phyloP scores from a whole-genome alignment of 2,329 filamentous ascomycete species.

The Fusarium mangiferae region DNA sequence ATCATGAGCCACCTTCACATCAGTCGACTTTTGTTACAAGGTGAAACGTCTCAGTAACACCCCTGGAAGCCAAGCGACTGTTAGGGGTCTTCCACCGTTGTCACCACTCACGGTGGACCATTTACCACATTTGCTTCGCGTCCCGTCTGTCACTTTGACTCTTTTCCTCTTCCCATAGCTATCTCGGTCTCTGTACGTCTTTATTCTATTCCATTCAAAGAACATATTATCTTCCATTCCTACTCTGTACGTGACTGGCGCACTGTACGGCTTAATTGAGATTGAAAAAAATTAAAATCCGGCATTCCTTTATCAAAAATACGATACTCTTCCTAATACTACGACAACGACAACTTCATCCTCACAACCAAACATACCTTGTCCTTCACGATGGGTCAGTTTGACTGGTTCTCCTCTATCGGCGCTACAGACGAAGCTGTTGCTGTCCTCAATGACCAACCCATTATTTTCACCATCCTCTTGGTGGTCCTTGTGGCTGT shows the following conservation, averaged over 20 bases:
- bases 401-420: constrained; percentile 66
- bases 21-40: constrained; percentile 50
- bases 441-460: constrained; percentile 70
- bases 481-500: constrained; percentile 63
- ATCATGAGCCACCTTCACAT: constrained; percentile 33
- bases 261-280: constrained; percentile 26
- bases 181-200: constrained; percentile 2
- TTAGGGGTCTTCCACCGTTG: constrained; percentile 36
- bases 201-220: constrained; percentile 7
- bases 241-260: constrained; percentile 42
- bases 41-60: constrained; percentile 56
- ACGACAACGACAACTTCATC: background rate
- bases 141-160: constrained; percentile 15
- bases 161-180: constrained; percentile 23
- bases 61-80: constrained; percentile 31
- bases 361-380: background rate
- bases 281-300: constrained; percentile 3
- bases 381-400: constrained; percentile 58
- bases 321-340: background rate
- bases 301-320: background rate
- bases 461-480: constrained; percentile 67
- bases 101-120: constrained; percentile 35
- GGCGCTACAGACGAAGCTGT: constrained; percentile 69
- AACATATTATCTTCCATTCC: constrained; percentile 2
- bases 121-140: constrained; percentile 42